Evolutionary conservation across 129 eudicot species (phyloP), one percentile per base, ranked within the genome.

Genomic region (Silybum marianum): DNA sequence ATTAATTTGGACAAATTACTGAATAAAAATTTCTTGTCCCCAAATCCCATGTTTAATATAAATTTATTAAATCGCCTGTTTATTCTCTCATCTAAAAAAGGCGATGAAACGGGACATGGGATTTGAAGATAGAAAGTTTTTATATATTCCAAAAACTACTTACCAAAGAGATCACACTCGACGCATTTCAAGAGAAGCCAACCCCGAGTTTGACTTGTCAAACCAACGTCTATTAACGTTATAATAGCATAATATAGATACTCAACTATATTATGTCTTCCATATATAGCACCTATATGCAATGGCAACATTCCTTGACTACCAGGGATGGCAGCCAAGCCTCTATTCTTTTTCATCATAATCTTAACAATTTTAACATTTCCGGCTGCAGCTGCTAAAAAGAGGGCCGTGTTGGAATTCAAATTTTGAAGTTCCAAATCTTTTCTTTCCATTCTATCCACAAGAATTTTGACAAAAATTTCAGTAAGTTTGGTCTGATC

Each of bases 311-410:
- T 34, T 22, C 81, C 86, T 3, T 10, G 12, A 16, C 24, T 22
- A 30, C 82, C 84, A 24, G 26, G 22, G 8, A 88, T 86, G 14
- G 18, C 5, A 75, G 69, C 46, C 84, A 24, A 3, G 7, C 21
- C 65, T 18, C 8, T 18, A 28, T 87, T 81, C 25, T 72, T 79
- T 2, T 46, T 10, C 9, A 76, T 13, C 92, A 89, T 81, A 4
- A 39, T 12, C 34, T 10, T 25, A 0, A 80, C 88, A 40, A 81
- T 75, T 46, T 80, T 21, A 2, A 42, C 9, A 19, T 39, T 68
- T 40, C 90, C 88, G 22, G 48, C 42, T 16, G 78, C 80, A 25
- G 88, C 86, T 24, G 90, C 89, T 70, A 84, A 78, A 42, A 84
- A 78, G 3, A 89, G 68, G 6, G 90, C 90, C 19, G 92, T 86